Conservation (phyloP, 108 stramenopile genomes). For the Schizochytrium sp. region DNA sequence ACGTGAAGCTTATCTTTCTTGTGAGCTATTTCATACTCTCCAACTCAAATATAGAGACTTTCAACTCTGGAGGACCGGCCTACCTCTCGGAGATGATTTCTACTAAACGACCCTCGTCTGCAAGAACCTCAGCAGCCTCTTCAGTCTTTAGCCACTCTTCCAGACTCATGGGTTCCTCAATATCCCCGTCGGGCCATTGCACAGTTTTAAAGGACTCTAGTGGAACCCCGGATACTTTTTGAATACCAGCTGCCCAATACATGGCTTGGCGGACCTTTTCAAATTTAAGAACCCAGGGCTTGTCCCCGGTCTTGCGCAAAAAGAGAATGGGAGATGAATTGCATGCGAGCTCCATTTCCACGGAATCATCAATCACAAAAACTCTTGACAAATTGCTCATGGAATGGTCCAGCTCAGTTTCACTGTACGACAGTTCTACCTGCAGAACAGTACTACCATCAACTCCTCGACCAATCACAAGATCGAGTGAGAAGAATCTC, state of each 20-base stretch:
- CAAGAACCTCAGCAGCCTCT: conserved; percentile 10
- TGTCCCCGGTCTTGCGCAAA: conserved; percentile 25
- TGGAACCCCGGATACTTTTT: background rate
- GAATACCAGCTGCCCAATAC: conserved; percentile 4
- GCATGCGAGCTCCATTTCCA: conserved; percentile 1
- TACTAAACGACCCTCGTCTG: background rate
- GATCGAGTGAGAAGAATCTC: background rate
- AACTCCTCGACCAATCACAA: background rate
- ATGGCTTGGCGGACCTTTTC: conserved; percentile 37
- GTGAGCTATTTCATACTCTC: too few relatives aligned
- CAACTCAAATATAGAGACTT: too few relatives aligned
- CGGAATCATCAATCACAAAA: background rate
- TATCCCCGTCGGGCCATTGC: background rate
- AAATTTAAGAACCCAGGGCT: conserved; percentile 14
- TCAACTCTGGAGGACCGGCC: too few relatives aligned
- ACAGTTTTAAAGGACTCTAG: conserved; percentile 22
- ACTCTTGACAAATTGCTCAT: background rate
- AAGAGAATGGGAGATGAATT: background rate
- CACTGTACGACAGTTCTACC: background rate
- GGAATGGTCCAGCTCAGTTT: conserved; percentile 21
- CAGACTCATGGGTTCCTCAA: background rate
- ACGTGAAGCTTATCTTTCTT: too few relatives aligned
- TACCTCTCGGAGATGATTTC: background rate
- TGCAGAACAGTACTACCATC: background rate
- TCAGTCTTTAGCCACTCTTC: conserved; percentile 9